phyloP scores from a whole-genome alignment of 495 filamentous ascomycete species.

The Cercophora scortea region DNA sequence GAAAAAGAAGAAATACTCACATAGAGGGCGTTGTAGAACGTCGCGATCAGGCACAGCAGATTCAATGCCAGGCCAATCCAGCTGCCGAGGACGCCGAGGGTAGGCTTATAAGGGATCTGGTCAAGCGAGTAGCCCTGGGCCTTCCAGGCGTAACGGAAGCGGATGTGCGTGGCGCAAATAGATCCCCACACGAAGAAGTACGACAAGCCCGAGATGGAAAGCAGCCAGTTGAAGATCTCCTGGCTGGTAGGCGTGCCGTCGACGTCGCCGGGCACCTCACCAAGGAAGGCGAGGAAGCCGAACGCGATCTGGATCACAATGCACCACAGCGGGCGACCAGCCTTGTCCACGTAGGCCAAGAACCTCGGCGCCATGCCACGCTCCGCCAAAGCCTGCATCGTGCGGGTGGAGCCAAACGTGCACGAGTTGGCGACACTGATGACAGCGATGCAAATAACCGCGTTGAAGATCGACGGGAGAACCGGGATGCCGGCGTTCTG shows the following conservation, averaged over 20 bases:
- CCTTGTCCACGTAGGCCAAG: conserved; percentile 48
- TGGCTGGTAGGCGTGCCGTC: neutral
- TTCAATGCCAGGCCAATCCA: conserved; percentile 53
- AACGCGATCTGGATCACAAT: conserved; percentile 47
- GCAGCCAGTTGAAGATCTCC: conserved; percentile 53
- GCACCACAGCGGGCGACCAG: conserved; percentile 49
- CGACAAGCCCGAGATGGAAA: conserved; percentile 57
- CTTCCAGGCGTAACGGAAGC: conserved; percentile 54
- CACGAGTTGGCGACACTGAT: conserved; percentile 55
- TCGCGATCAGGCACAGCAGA: conserved; percentile 53
- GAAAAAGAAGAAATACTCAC: conserved; percentile 22
- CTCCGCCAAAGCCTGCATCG: conserved; percentile 52
- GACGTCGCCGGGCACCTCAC: conserved; percentile 10
- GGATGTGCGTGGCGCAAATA: conserved; percentile 63
- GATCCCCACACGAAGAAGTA: conserved; percentile 66
- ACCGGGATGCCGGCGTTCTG: conserved; percentile 55
- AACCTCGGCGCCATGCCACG: conserved; percentile 52
- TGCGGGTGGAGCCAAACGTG: conserved; percentile 55
- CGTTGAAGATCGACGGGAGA: conserved; percentile 64
- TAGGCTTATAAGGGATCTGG: conserved; percentile 40
- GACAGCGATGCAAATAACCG: conserved; percentile 55
- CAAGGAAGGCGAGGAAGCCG: conserved; percentile 29
- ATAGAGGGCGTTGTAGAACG: conserved; percentile 40
- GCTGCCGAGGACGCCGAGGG: conserved; percentile 56
- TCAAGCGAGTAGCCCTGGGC: conserved; percentile 42